Conservation (phyloP, 2,329 filamentous ascomycete species). For the Verticillium albo-atrum region DNA sequence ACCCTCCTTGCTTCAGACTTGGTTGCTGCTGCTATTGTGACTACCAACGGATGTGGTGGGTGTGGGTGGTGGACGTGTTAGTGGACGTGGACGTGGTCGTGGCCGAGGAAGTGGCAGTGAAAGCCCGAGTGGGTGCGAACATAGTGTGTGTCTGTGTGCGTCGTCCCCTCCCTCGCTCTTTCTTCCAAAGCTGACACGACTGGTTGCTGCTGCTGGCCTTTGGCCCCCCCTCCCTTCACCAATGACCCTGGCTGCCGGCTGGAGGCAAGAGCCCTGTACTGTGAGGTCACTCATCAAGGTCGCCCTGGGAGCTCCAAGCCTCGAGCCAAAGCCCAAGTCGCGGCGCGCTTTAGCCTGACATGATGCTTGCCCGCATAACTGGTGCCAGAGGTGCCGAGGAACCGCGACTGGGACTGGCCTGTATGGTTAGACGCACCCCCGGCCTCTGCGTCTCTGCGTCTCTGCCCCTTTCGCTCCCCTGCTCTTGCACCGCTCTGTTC, state of each 20-base stretch:
- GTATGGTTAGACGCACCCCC: neutral
- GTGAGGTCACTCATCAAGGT: neutral
- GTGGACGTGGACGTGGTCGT: too few species aligned
- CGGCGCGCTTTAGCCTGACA: neutral
- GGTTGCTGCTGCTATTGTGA: too few species aligned
- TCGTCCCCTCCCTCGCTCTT: neutral
- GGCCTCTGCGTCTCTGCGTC: too few species aligned
- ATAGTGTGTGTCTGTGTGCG: too few species aligned
- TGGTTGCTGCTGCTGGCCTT: neutral
- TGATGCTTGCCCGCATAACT: neutral
- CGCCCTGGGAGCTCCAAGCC: neutral
- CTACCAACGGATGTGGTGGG: too few species aligned
- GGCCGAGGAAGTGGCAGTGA: too few species aligned
- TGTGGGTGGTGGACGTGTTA: too few species aligned
- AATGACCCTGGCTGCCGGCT: neutral
- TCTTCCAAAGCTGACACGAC: neutral
- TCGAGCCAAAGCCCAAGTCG: neutral
- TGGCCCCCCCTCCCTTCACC: neutral
- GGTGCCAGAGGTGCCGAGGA: neutral
- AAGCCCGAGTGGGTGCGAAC: too few species aligned
- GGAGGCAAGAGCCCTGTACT: neutral
- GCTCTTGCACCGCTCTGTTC: neutral
- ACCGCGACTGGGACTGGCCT: neutral
- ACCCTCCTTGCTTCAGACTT: too few species aligned
- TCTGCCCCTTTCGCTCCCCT: neutral